Conservation (phyloP, 177 flowering plant species). For the Tripterygium wilfordii region DNA sequence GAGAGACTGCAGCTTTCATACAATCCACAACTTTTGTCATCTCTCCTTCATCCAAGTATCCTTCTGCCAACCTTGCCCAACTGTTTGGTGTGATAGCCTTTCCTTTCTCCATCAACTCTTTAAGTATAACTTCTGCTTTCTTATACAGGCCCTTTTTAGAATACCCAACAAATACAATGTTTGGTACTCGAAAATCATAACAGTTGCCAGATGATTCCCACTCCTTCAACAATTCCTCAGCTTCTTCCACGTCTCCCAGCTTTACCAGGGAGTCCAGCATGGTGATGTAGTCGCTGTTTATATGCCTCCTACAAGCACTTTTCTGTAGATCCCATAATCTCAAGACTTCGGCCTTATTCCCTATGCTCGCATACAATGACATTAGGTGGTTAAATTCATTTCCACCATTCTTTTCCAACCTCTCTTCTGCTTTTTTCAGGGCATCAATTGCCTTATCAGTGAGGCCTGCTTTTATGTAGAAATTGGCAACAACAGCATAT, state of each 20-base stretch:
- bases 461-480: conserved; percentile 51
- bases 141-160: conserved; percentile 37
- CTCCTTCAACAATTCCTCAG: conserved; percentile 52
- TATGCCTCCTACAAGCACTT: conserved; percentile 33
- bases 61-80: conserved; percentile 47
- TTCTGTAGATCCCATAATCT: conserved; percentile 62
- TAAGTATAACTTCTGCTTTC: conserved; percentile 58
- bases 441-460: conserved; percentile 41
- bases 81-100: conserved; percentile 36
- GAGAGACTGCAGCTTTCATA: conserved; percentile 48
- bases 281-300: conserved; percentile 54
- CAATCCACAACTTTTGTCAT: conserved; percentile 42
- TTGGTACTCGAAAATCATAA: conserved; percentile 60
- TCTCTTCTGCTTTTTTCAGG: conserved; percentile 58
- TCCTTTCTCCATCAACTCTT: conserved; percentile 33
- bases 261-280: conserved; percentile 52
- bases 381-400: conserved; percentile 56
- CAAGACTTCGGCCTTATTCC: conserved; percentile 44
- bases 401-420: conserved; percentile 40
- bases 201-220: conserved; percentile 64
- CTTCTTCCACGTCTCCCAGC: conserved; percentile 66
- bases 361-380: conserved; percentile 58
- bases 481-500: conserved; percentile 56
- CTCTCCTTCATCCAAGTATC: conserved; percentile 32
- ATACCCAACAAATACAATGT: conserved; percentile 40